A percentile compares a stretch with the other conserved stretches of the same genome.
Conservation (phyloP, 1,139 yeast genomes). For the Saccharomyces hybrid region DNA sequence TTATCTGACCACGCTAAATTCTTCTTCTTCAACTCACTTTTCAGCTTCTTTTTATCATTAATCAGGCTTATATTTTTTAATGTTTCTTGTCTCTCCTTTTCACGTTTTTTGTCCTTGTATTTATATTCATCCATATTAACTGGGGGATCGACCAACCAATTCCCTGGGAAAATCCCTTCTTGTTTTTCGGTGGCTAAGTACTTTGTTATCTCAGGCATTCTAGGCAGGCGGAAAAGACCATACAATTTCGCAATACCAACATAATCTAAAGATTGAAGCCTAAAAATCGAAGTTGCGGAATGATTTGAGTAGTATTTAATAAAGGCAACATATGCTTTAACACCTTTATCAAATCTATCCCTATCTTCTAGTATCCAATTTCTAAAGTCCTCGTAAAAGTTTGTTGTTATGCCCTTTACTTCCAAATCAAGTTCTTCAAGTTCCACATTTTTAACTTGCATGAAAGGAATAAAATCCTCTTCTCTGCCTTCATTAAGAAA, state of each 20-base stretch:
- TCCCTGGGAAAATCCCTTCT: conserved; percentile 35
- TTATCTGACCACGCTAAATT: conserved; percentile 80
- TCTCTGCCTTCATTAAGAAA: conserved; percentile 69
- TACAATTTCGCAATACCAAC: conserved; percentile 65
- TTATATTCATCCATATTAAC: conserved; percentile 59
- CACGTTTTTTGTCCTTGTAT: conserved; percentile 60
- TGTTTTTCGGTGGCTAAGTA: conserved; percentile 32
- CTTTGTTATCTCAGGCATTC: conserved; percentile 80
- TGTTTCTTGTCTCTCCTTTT: conserved; percentile 51
- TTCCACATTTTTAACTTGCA: conserved; percentile 62
- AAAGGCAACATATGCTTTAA: conserved; percentile 77
- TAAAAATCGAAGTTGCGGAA: conserved; percentile 82
- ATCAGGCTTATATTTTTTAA: conserved; percentile 40
- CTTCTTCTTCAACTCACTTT: conserved; percentile 42
- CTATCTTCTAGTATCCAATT: conserved; percentile 65
- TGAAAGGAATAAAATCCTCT: conserved; percentile 71
- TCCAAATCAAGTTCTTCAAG: conserved; percentile 36
- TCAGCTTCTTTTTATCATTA: conserved; percentile 41
- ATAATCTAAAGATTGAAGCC: conserved; percentile 64
- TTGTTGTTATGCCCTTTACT: conserved; percentile 26
- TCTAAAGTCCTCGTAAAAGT: conserved; percentile 33
- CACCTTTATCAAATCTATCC: conserved; percentile 69
- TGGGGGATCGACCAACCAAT: conserved; percentile 56
- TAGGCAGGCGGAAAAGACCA: conserved; percentile 77
- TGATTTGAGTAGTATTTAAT: conserved; percentile 81